Conservation (phyloP, 2,329 filamentous ascomycete species). For the Tolypocladium paradoxum region DNA sequence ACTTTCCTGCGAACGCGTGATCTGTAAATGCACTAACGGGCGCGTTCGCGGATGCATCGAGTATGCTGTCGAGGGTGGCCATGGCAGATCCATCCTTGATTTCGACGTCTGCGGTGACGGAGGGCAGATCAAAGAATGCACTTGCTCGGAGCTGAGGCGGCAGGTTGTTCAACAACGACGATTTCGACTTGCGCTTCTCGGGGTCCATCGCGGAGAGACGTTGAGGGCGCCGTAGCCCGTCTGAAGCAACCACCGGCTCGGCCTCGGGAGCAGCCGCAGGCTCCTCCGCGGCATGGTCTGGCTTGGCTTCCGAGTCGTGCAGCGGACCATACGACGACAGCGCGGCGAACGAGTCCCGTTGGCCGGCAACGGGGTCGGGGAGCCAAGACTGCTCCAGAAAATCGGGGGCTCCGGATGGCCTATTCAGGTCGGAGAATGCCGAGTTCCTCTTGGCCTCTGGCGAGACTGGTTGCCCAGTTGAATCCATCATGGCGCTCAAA, state of each 20-base stretch:
- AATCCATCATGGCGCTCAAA: slow-evolving; percentile 45
- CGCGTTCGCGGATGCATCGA: slow-evolving; percentile 79
- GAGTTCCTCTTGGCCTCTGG: slow-evolving; percentile 10
- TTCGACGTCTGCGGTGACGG: slow-evolving; percentile 38
- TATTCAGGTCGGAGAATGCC: slow-evolving; percentile 9
- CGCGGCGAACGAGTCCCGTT: slow-evolving; percentile 23
- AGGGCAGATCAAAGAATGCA: slow-evolving; percentile 72
- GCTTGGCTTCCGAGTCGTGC: slow-evolving; percentile 7
- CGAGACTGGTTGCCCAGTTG: slow-evolving; percentile 4
- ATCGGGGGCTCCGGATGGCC: slow-evolving; percentile 8
- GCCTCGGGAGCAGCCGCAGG: slow-evolving; percentile 2
- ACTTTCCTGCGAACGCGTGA: slow-evolving; percentile 68
- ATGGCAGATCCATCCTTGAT: slow-evolving; percentile 73
- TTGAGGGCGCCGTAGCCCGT: slow-evolving; percentile 21
- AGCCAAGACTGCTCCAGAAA: slow-evolving; percentile 26
- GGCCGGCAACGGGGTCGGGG: slow-evolving; percentile 32
- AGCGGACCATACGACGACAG: slow-evolving; percentile 17
- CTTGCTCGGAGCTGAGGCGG: slow-evolving; percentile 85
- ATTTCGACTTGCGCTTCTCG: slow-evolving; percentile 22
- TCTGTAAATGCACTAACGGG: slow-evolving; percentile 89
- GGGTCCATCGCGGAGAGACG: slow-evolving; percentile 19
- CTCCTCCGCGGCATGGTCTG: slow-evolving; percentile 5
- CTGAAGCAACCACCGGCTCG: slow-evolving; percentile 7
- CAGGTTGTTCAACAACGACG: slow-evolving; percentile 30
- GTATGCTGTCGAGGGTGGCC: slow-evolving; percentile 78